Evolutionary conservation across 2,329 filamentous ascomycete genomes (phyloP).

Genomic region (Conoideocrella luteorostrata): DNA sequence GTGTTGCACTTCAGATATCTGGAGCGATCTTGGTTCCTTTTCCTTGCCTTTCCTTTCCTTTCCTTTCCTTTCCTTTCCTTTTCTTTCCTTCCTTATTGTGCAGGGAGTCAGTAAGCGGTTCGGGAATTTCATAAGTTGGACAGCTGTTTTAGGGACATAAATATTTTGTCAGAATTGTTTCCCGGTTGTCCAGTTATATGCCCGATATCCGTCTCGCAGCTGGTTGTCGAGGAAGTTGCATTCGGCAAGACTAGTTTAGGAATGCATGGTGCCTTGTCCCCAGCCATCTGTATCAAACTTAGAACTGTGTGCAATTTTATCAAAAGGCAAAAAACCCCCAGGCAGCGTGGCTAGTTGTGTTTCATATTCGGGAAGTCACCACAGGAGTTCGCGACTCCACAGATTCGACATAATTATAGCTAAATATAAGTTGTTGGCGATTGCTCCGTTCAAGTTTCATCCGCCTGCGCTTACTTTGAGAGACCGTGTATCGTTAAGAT

Average conservation of each 20-base stretch:
- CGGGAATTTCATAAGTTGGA: conserved; percentile 19
- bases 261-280: neutral
- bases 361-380: too few species aligned
- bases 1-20: conserved; percentile 5
- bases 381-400: too few species aligned
- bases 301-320: too few species aligned
- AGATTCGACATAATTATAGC: too few species aligned
- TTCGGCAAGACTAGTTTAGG: neutral
- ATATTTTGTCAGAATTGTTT: conserved; percentile 1
- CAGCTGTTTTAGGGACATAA: conserved; percentile 1
- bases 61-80: neutral
- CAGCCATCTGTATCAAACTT: neutral
- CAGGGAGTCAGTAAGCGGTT: conserved; percentile 25
- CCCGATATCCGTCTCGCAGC: neutral
- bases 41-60: conserved; percentile 21
- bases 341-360: too few species aligned
- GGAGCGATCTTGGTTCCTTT: conserved; percentile 9
- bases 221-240: neutral
- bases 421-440: too few species aligned
- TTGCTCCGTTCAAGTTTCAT: too few species aligned
- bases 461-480: too few species aligned
- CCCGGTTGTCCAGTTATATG: neutral
- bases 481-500: too few species aligned
- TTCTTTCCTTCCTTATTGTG: neutral
- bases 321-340: too few species aligned